Conservation (phyloP, 805 yeast genomes). For the Vanderwaltozyma tropicalis region DNA sequence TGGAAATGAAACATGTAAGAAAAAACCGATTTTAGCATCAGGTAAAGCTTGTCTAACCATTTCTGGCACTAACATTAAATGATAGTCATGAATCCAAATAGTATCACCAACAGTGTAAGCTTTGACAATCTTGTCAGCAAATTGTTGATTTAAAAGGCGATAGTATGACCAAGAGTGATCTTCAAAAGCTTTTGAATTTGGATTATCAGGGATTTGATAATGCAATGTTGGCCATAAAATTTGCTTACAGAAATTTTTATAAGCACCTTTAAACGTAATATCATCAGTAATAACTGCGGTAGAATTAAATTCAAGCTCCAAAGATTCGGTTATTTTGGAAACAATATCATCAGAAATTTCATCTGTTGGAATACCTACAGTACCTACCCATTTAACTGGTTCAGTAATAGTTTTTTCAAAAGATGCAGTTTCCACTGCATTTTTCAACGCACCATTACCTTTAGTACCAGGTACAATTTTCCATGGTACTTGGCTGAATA, state of each 20-base stretch:
- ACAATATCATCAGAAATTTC: constrained; percentile 51
- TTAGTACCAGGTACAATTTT: constrained; percentile 52
- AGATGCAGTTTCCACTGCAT: constrained; percentile 63
- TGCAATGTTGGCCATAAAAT: constrained; percentile 92
- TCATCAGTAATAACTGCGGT: constrained; percentile 68
- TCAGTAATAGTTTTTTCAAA: constrained; percentile 30
- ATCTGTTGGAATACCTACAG: constrained; percentile 86
- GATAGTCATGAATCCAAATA: constrained; percentile 93
- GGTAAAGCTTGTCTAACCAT: constrained; percentile 74
- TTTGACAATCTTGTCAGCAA: constrained; percentile 67
- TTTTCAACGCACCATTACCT: constrained; percentile 83
- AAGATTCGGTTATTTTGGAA: constrained; percentile 38
- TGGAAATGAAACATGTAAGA: constrained; percentile 90
- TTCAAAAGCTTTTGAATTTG: constrained; percentile 87
- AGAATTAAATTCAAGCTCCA: constrained; percentile 42
- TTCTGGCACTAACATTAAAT: constrained; percentile 72
- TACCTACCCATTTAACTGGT: constrained; percentile 70
- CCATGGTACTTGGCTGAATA: constrained; percentile 56
- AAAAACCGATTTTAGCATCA: constrained; percentile 79
- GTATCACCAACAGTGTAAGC: constrained; percentile 64
- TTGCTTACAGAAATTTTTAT: constrained; percentile 84
- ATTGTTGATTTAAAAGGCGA: constrained; percentile 57
- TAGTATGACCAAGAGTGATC: constrained; percentile 91
- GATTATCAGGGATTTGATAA: constrained; percentile 92
- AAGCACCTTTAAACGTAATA: constrained; percentile 78